Evolutionary conservation across 179 eudicot genomes (phyloP), one percentile per base, ranked within the genome.

Genomic region (Corrigiola litoralis): DNA sequence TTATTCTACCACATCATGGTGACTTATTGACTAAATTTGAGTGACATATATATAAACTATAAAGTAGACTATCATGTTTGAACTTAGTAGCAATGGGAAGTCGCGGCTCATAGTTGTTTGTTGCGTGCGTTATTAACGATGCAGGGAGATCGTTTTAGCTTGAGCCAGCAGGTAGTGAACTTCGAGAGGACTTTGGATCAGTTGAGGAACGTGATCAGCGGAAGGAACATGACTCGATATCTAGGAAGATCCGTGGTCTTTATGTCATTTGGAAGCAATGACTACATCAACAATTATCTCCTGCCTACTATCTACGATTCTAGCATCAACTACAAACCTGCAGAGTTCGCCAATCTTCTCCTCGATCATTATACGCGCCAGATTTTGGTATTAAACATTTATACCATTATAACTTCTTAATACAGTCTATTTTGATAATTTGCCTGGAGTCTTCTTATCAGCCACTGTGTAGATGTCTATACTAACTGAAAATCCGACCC

Each of bases 271-370:
- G 97, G 97, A 5, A 89, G 86, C 81, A 89, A 91, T 41, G 97
- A 91, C 79, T 89, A 91, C 76, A 61, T 91, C 58, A 85, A 91
- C 61, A 91, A 91, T 78, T 91, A 91, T 71, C 79, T 91, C n/a
- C 24, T 81, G 40, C 81, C 94, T 25, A 63, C 83, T 29, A 61
- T 80, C 6, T 88, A 84, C 54, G 45, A 82, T 18, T 63, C 81
- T 32, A 82, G 91, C 77, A 34, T 27, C 52, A 41, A 69, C 3
- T 91, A 85, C 79, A 77, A 37, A 17, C 89, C 97, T 27, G 61
- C 70, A 13, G 84, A 81, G 37, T 91, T 78, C 38, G 96, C 84
- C 11, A 79, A 83, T 65, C 82, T 89, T 46, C 89, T 91, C 67
- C 75, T 89, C 13, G 55, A 77, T 37, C 88, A 68, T 4, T 91